Evolutionary conservation across 2,329 filamentous ascomycete species (phyloP), one percentile per base, ranked within the genome.

Genomic region (Xylaria multiplex): DNA sequence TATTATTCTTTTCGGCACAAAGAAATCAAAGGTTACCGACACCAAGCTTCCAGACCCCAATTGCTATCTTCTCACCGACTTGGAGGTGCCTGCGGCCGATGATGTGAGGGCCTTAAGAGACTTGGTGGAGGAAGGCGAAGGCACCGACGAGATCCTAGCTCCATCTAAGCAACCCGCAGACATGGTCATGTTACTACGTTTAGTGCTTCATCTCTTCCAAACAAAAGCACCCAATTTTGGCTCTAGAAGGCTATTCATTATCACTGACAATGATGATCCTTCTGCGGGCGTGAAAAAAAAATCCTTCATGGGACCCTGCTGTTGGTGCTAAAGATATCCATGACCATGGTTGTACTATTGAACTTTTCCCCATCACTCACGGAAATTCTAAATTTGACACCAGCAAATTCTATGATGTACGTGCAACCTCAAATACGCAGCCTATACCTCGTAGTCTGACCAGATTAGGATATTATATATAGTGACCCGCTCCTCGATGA

Each of bases 181-280:
- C 40, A 97, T 99, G 90, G 88, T 92, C 9, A 97, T 94, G 73
- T 86, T 99, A 2, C 84, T 99, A 1, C 97, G 97, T 76, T 97
- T 94, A 73, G 95, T 93, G 43, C 98, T 98, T 71, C 93, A 97
- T 75, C 92, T 98, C 58, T 97, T 99, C 77, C 97, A 94, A 1
- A 97, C 93, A 2, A 97, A 92, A 77, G 94, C 96, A 0, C 90
- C 96, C 19, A 98, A 97, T 75, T 98, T 98, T 77, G 91, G 93
- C 3, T 98, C 95, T 6, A 86, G 95, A 67, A 88, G 96, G 40
- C 81, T 99, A n/a, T 99, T 99, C 79, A 88, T 99, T 69, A 93
- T 99, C 62, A 98, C 96, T 0, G 93, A 98, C 77, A 93, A 97
- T 70, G 96, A 98, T 77, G 86, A 93, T 70, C 96, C 96, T 3